A percentile compares a stretch with the other conserved stretches of the same genome.
These are phyloP conservation scores for Phytopythium helicoides DNA, from an alignment of 352 stramenopile genomes.

Conservation along the genomic window DNA sequence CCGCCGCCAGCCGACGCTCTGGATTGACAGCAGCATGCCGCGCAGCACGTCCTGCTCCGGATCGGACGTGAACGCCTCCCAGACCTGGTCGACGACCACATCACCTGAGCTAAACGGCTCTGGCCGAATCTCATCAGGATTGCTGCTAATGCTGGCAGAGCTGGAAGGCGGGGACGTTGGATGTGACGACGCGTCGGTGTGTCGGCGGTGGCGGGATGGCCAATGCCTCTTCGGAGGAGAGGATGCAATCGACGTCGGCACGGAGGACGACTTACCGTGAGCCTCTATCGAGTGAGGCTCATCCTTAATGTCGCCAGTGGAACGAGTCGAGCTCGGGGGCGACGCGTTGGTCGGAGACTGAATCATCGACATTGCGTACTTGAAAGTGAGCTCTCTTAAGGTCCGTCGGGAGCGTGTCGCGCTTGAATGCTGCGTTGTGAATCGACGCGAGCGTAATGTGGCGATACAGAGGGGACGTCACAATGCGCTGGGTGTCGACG, in stretches of 20 bases:
- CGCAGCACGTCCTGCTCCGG: slow-evolving; percentile 57
- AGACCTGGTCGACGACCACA: slow-evolving; percentile 63
- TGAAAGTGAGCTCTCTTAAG: slow-evolving; percentile 38
- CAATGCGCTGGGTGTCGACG: slow-evolving; percentile 29
- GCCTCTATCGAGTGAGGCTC: slow-evolving; percentile 11
- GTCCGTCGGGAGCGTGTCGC: slow-evolving; percentile 52
- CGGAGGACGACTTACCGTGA: slow-evolving; percentile 15
- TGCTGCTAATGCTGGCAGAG: background rate
- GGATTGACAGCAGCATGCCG: slow-evolving; percentile 71
- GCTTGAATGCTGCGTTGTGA: slow-evolving; percentile 45
- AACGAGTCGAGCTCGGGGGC: background rate
- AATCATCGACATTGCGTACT: slow-evolving; percentile 19
- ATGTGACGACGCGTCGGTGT: slow-evolving; percentile 8
- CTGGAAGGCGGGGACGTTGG: slow-evolving; percentile 1
- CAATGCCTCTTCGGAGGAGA: background rate
- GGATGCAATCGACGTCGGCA: slow-evolving; percentile 7
- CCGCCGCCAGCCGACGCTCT: slow-evolving; percentile 70
- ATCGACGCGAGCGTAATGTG: slow-evolving; percentile 64
- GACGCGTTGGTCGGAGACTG: slow-evolving; percentile 13
- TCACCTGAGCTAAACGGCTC: slow-evolving; percentile 52
- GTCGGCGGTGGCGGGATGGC: slow-evolving; percentile 16
- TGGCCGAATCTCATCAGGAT: slow-evolving; percentile 17
- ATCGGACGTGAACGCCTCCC: slow-evolving; percentile 67
- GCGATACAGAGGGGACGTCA: slow-evolving; percentile 63
- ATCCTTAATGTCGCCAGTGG: background rate